Percentiles rank a stretch among this genome's conserved stretches.
phyloP scores from a whole-genome alignment of 306 rosid genomes.

The Coriaria nepalensis region DNA sequence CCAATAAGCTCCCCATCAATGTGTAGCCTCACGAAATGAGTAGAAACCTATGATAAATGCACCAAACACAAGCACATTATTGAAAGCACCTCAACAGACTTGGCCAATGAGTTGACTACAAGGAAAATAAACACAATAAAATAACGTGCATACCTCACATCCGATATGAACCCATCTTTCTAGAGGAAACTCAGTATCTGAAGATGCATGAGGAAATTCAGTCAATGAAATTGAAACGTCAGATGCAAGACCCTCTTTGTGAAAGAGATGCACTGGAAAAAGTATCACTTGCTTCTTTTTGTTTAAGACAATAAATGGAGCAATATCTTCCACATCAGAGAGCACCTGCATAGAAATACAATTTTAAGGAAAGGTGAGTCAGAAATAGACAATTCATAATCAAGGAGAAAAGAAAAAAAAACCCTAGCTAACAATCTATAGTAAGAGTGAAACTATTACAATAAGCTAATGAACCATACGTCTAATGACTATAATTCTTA shows the following conservation, averaged over 20 bases:
- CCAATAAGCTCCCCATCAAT: slow-evolving; percentile 58
- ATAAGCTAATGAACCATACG: too few species aligned
- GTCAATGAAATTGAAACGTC: slow-evolving; percentile 28
- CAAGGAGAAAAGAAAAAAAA: too few species aligned
- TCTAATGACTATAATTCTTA: too few species aligned
- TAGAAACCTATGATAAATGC: too few species aligned
- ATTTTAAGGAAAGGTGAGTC: slow-evolving; percentile 5
- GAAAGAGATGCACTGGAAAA: slow-evolving; percentile 36
- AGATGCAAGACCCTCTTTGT: slow-evolving; percentile 33
- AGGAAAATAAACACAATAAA: slow-evolving; percentile 15
- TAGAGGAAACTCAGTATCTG: slow-evolving; percentile 44
- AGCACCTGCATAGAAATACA: slow-evolving; percentile 33
- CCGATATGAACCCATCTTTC: slow-evolving; percentile 87
- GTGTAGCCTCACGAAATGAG: slow-evolving; percentile 41
- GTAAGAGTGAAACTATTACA: too few species aligned
- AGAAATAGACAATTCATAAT: slow-evolving; percentile 10
- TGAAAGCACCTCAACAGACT: too few species aligned
- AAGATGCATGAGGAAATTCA: slow-evolving; percentile 33
- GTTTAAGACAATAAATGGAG: slow-evolving; percentile 54
- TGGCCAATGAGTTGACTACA: too few species aligned
- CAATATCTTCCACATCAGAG: slow-evolving; percentile 25
- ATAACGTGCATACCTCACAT: slow-evolving; percentile 63
- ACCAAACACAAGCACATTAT: too few species aligned
- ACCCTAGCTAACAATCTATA: too few species aligned
- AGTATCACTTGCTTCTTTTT: slow-evolving; percentile 36